Base-by-base conservation (phyloP, 2,329 filamentous ascomycete genomes). In the Amauroascus verrucosus region DNA sequence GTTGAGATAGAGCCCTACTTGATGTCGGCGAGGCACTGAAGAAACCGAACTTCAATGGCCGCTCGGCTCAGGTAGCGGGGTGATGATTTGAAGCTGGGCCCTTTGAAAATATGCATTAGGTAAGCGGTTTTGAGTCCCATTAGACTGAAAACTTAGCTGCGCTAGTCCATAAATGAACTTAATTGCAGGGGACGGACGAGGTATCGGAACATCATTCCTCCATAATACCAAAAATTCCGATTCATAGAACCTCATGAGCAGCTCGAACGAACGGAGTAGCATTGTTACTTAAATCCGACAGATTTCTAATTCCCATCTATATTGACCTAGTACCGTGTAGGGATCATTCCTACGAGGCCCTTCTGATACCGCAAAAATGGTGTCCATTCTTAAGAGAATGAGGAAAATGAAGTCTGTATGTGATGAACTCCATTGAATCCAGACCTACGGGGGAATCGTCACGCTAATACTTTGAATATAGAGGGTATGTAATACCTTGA, bases 341-440 rank as follows among this genome's bases (percentile, higher is more conserved):
- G 26, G n/a, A 40, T 28, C 18, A 2, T 26, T 44, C 28, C 48
- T 55, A 48, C 40, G n/a, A 48, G 22, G 16, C 20, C 24, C 26
- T 14, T 22, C 9, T 24, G 32, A 28, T 26, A 50, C 24, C 53
- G 57, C 58, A 62, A 69, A 47, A 56, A 75, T 74, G 72, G 72
- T 75, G 57, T 75, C 74, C 61, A 58, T 75, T 44, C 64, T 71
- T 58, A 81, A 82, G 72, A 84, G 88, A 63, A 82, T 88, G 79
- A 82, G 84, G 67, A 82, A 81, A 71, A 74, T 94, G 67, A 82
- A 81, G 69, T 75, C 79, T 70, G 86, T 88, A 77, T 69, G 82
- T 76, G 45, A 37, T 28, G 24, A 38, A 40, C 38, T 38, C 26
- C 26, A 30, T 30, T 37, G 9, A 28, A n/a, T 24, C 11, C 35